These are phyloP conservation scores for Schwanniomyces polymorphus DNA, from an alignment of 805 yeast genomes.

Conservation along the genomic window DNA sequence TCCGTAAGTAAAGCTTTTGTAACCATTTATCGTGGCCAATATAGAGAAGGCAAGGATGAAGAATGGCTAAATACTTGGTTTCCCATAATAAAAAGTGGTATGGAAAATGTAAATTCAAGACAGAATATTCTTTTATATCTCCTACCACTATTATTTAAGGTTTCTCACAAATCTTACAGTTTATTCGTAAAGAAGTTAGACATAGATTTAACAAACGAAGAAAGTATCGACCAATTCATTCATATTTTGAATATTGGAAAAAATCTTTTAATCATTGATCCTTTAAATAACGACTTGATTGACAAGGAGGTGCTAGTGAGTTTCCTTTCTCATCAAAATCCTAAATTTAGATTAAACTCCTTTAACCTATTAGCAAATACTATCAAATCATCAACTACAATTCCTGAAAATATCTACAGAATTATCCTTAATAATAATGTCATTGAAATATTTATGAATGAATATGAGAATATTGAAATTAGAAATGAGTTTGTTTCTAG, in stretches of 20 bases:
- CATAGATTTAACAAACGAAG: constrained; percentile 17
- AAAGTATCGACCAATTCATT: constrained; percentile 42
- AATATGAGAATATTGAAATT: constrained; percentile 58
- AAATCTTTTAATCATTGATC: constrained; percentile 37
- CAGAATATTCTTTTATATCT: constrained; percentile 58
- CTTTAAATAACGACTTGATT: constrained; percentile 6
- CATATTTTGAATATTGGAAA: constrained; percentile 66
- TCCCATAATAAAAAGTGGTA: constrained; percentile 28
- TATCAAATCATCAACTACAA: constrained; percentile 58
- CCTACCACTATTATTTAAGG: constrained; percentile 61
- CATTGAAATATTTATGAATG: constrained; percentile 57
- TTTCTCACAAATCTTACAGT: constrained; percentile 44
- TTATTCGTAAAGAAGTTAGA: constrained; percentile 29
- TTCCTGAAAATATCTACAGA: constrained; percentile 46
- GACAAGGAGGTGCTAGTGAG: constrained; percentile 1
- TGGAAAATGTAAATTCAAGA: constrained; percentile 31
- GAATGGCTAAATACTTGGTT: constrained; percentile 60
- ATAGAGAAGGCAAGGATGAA: constrained; percentile 21
- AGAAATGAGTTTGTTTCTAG: constrained; percentile 66
- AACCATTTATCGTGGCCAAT: constrained; percentile 22
- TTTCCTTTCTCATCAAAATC: constrained; percentile 48
- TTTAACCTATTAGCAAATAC: constrained; percentile 63
- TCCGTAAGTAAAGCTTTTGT: constrained; percentile 60
- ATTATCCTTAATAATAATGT: constrained; percentile 37
- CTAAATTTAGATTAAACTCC: constrained; percentile 49